These are phyloP conservation scores for Metschnikowia kunwiensis DNA, from an alignment of 805 yeast species.

Conservation along the genomic window DNA sequence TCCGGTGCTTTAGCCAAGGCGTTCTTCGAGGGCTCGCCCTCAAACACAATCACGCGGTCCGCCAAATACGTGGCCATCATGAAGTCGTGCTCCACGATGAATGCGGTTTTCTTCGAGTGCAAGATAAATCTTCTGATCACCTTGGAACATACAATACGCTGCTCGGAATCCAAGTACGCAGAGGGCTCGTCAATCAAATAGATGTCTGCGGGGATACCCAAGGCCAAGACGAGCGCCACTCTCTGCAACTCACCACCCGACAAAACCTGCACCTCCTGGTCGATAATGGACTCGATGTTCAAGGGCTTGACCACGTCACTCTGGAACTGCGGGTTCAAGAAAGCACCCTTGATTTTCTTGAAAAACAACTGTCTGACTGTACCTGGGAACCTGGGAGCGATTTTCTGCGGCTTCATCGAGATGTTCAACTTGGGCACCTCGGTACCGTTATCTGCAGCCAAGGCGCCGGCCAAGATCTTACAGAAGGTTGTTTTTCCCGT, in stretches of 20 bases:
- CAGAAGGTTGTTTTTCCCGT: constrained; percentile 99
- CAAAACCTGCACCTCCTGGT: constrained; percentile 94
- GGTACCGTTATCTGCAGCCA: constrained; percentile 77
- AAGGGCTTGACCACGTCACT: constrained; percentile 97
- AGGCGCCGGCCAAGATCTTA: constrained; percentile 89
- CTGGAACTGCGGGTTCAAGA: constrained; percentile 95
- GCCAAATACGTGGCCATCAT: constrained; percentile 99
- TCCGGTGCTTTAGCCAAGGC: constrained; percentile 89
- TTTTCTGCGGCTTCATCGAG: constrained; percentile 98
- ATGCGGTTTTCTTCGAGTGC: constrained; percentile 98
- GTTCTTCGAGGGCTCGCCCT: constrained; percentile 85
- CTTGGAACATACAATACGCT: constrained; percentile 98
- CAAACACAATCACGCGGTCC: constrained; percentile 97
- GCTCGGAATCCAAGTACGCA: constrained; percentile 98
- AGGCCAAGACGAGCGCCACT: constrained; percentile 93
- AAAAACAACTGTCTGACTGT: constrained; percentile 96
- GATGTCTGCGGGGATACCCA: constrained; percentile 94
- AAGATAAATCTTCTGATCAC: constrained; percentile 95
- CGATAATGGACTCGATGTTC: constrained; percentile 88
- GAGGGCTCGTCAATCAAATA: constrained; percentile 98
- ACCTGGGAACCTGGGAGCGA: constrained; percentile 98
- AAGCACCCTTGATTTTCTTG: constrained; percentile 92
- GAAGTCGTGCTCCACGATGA: constrained; percentile 99
- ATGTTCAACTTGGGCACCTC: constrained; percentile 86
- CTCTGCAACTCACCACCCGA: constrained; percentile 99